Percentiles rank a stretch among this genome's conserved stretches.
Evolutionary conservation across 805 yeast species (phyloP).

Genomic region (Wickerhamiella spandovensis): DNA sequence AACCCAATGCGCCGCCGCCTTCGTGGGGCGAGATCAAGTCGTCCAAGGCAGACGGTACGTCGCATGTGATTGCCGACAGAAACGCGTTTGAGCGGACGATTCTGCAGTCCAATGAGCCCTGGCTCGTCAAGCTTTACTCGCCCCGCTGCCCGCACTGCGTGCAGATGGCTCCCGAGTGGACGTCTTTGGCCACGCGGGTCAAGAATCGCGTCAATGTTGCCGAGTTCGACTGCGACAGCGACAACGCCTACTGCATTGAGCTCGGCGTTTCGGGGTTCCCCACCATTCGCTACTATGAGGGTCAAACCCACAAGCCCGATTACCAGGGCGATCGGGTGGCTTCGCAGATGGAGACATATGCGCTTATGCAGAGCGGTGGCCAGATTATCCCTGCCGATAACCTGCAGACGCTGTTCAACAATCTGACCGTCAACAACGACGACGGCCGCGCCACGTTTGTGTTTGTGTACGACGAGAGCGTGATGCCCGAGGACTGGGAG

Average conservation of each 20-base stretch:
- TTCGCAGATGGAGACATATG: conserved; percentile 24
- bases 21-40: conserved; percentile 5
- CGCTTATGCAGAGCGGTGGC: conserved; percentile 18
- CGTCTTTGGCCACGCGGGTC: conserved; percentile 22
- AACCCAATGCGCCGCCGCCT: conserved; percentile 14
- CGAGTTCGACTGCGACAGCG: conserved; percentile 28
- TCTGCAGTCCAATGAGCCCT: conserved; percentile 22
- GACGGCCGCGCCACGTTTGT: conserved; percentile 23
- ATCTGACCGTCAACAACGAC: conserved; percentile 14
- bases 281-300: conserved; percentile 9
- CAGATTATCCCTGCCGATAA: conserved; percentile 20
- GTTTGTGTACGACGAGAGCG: conserved; percentile 28
- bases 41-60: conserved; percentile 22
- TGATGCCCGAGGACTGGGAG: conserved; percentile 28
- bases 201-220: conserved; percentile 27
- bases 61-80: conserved; percentile 18
- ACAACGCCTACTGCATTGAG: conserved; percentile 22
- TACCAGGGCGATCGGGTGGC: conserved; percentile 22
- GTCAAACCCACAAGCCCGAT: conserved; percentile 10
- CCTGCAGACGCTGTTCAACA: conserved; percentile 16
- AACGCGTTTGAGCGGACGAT: conserved; percentile 20
- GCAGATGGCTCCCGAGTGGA: conserved; percentile 27
- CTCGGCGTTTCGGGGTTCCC: conserved; percentile 22
- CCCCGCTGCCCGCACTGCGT: conserved; percentile 30
- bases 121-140: conserved; percentile 30